Evolutionary conservation across 306 rosid species (phyloP).

Genomic region (Citrullus colocynthis): DNA sequence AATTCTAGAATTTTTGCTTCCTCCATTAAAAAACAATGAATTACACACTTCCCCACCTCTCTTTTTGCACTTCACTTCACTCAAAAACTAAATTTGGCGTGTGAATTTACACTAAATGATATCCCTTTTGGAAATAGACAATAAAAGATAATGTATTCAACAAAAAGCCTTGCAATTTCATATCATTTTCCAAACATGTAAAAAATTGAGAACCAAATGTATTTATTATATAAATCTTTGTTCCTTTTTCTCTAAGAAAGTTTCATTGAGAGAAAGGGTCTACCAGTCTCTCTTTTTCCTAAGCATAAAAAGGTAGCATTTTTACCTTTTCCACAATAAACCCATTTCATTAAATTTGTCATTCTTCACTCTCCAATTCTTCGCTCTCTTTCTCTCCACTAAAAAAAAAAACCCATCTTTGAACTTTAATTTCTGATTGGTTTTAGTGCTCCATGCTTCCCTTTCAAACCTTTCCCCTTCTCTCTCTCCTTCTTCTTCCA

Average conservation of each 20-base stretch:
- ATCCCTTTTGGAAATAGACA: neutral
- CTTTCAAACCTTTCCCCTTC: slow-evolving; percentile 26
- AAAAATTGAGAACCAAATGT: neutral
- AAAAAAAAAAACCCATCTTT: neutral
- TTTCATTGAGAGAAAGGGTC: slow-evolving; percentile 20
- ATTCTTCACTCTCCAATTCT: neutral
- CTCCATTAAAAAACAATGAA: neutral
- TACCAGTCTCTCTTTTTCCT: slow-evolving; percentile 12
- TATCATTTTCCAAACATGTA: no score
- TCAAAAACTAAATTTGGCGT: slow-evolving; percentile 1
- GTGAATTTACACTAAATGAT: neutral
- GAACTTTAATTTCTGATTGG: slow-evolving; percentile 1
- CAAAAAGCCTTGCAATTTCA: neutral
- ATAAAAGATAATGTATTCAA: neutral
- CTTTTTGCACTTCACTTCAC: neutral
- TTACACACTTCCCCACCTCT: neutral
- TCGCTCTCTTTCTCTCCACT: neutral
- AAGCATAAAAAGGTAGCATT: slow-evolving; percentile 24
- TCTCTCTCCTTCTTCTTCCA: slow-evolving; percentile 35
- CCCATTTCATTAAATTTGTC: slow-evolving; percentile 7
- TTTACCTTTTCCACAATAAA: neutral
- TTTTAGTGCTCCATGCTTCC: slow-evolving; percentile 64
- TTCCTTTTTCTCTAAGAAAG: slow-evolving; percentile 39
- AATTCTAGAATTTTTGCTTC: neutral
- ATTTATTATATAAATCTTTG: neutral